Percentiles rank a stretch among this genome's conserved stretches.
Conservation (phyloP, 2,329 filamentous ascomycete species). For the Colletotrichum scovillei region DNA sequence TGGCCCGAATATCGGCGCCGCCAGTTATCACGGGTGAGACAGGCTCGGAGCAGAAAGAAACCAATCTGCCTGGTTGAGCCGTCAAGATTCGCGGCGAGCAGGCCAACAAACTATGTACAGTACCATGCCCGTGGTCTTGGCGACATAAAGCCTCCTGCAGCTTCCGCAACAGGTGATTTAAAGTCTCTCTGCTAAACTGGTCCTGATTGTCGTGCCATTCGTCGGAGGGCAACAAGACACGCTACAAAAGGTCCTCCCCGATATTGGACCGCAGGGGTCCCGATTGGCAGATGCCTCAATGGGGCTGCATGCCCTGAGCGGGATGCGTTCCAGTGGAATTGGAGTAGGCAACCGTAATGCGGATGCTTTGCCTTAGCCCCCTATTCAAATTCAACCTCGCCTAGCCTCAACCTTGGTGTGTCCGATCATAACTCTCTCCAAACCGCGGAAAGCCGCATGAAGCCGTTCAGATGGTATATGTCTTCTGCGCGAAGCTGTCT, state of each 20-base stretch:
- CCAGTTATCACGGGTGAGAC: background rate
- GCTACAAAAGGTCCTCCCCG: constrained; percentile 25
- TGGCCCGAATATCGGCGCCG: too few species aligned
- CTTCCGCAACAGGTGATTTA: background rate
- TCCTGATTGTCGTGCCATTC: constrained; percentile 24
- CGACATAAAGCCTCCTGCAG: background rate
- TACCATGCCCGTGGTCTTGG: background rate
- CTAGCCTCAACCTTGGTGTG: background rate
- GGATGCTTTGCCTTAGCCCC: background rate
- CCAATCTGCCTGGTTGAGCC: background rate
- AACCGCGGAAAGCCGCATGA: background rate
- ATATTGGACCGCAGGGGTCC: constrained; percentile 17
- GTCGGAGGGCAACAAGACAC: constrained; percentile 14
- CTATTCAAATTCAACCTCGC: background rate
- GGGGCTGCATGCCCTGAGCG: background rate
- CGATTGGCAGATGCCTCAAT: background rate
- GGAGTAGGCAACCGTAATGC: background rate
- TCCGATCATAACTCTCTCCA: background rate
- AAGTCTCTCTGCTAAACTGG: background rate
- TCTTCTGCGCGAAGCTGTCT: background rate
- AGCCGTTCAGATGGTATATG: background rate
- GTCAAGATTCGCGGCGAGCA: too few species aligned
- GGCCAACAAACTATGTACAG: background rate
- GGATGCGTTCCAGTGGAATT: background rate
- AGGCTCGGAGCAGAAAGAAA: background rate